Evolutionary conservation across 2,329 filamentous ascomycete genomes (phyloP).

Genomic region (Cordyceps cateniannulata): DNA sequence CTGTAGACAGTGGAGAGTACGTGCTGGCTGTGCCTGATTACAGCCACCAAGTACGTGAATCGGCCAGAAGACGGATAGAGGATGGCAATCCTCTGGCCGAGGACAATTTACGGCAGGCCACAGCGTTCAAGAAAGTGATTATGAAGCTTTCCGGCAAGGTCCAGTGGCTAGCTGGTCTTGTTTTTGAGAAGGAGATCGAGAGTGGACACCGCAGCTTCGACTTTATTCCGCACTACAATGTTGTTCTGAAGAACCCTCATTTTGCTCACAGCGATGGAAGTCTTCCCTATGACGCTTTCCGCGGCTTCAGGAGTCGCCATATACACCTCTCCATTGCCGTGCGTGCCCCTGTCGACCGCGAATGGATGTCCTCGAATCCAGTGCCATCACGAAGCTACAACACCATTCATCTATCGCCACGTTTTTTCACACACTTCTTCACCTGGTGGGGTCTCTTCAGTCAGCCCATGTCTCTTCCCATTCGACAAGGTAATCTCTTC

Average conservation of each 20-base stretch:
- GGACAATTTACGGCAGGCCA: conserved; percentile 62
- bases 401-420: conserved; percentile 85
- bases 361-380: conserved; percentile 73
- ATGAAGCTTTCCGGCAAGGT: conserved; percentile 99
- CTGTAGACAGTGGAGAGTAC: conserved; percentile 90
- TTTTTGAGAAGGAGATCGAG: conserved; percentile 80
- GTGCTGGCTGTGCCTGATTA: conserved; percentile 92
- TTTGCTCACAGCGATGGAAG: conserved; percentile 56
- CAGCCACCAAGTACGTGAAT: conserved; percentile 74
- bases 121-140: conserved; percentile 94
- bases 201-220: conserved; percentile 71
- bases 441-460: conserved; percentile 97
- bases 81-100: conserved; percentile 55
- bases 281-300: conserved; percentile 79
- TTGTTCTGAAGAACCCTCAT: conserved; percentile 75
- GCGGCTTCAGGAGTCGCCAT: conserved; percentile 91
- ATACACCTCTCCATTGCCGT: conserved; percentile 94
- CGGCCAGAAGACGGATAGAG: conserved; percentile 43
- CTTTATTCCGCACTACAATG: conserved; percentile 88
- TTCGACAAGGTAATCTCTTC: conserved; percentile 87
- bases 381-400: conserved; percentile 89
- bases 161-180: conserved; percentile 82
- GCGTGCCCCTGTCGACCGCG: conserved; percentile 75
- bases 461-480: conserved; percentile 86
- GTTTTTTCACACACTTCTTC: conserved; percentile 98